A percentile compares a stretch with the other conserved stretches of the same genome.
Evolutionary conservation across 805 yeast genomes (phyloP).

Genomic region (Pichia nanzhaoensis): DNA sequence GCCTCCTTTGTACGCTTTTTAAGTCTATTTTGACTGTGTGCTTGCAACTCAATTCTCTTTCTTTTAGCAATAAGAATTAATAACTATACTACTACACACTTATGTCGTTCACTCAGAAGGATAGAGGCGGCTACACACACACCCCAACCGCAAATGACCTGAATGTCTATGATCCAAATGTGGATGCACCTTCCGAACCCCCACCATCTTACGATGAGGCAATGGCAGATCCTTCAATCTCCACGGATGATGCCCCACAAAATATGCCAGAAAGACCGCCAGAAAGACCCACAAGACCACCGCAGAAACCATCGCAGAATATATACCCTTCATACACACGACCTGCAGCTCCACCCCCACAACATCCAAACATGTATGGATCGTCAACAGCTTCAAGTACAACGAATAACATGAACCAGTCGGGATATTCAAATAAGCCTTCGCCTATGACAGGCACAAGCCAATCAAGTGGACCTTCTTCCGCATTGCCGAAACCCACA

Average conservation of each 20-base stretch:
- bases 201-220: conserved; percentile 47
- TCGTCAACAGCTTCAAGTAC: background rate
- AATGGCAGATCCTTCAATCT: conserved; percentile 12
- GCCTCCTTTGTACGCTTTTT: no score
- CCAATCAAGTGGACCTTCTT: background rate
- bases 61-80: no score
- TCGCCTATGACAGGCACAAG: background rate
- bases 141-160: conserved; percentile 9
- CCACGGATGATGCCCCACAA: conserved; percentile 10
- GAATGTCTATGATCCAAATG: conserved; percentile 13
- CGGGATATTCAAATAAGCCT: background rate
- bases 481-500: conserved; percentile 10
- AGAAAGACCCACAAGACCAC: no score
- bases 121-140: background rate
- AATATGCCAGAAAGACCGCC: conserved; percentile 3
- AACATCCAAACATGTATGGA: background rate
- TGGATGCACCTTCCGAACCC: conserved; percentile 19
- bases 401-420: background rate
- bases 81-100: background rate
- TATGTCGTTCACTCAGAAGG: background rate
- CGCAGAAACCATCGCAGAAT: conserved; percentile 3
- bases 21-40: no score
- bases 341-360: conserved; percentile 10
- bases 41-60: background rate
- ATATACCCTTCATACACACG: conserved; percentile 1